These are phyloP conservation scores for Misopates orontium DNA, from an alignment of 257 asterid species.

Conservation along the genomic window DNA sequence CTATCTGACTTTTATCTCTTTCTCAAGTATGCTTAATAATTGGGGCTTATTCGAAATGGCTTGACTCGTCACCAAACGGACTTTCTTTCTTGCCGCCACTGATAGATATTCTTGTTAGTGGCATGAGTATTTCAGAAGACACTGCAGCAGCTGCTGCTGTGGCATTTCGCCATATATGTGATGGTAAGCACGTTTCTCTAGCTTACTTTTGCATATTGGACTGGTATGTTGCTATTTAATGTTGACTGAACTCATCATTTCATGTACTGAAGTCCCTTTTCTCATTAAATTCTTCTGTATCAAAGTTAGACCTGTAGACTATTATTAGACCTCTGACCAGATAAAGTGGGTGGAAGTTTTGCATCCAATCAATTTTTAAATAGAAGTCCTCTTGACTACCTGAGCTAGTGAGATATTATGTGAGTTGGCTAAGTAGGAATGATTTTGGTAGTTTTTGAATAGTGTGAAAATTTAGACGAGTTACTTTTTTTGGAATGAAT, in stretches of 20 bases:
- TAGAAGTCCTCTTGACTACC: slow-evolving; percentile 8
- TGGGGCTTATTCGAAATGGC: slow-evolving; percentile 98
- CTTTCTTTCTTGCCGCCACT: slow-evolving; percentile 84
- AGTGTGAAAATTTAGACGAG: slow-evolving; percentile 1
- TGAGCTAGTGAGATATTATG: neutral
- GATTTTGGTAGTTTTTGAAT: slow-evolving; percentile 15
- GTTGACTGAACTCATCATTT: slow-evolving; percentile 16
- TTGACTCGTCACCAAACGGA: slow-evolving; percentile 79
- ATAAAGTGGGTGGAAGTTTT: slow-evolving; percentile 7
- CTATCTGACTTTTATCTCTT: slow-evolving; percentile 23
- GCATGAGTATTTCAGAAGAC: slow-evolving; percentile 94
- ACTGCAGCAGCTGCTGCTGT: slow-evolving; percentile 94
- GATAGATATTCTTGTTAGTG: slow-evolving; percentile 85
- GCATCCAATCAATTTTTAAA: neutral
- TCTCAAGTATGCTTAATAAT: slow-evolving; percentile 72
- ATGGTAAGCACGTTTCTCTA: slow-evolving; percentile 46
- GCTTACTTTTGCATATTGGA: slow-evolving; percentile 19
- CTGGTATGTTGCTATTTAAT: neutral
- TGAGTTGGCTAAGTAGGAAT: slow-evolving; percentile 9
- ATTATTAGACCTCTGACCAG: neutral
- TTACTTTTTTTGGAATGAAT: neutral
- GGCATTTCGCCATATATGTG: slow-evolving; percentile 94
- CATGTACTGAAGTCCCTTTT: slow-evolving; percentile 19
- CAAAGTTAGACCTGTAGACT: neutral
- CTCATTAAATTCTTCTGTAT: slow-evolving; percentile 4